Evolutionary conservation across 148 eudicot species (phyloP).

Genomic region (Camellia granthamiana): DNA sequence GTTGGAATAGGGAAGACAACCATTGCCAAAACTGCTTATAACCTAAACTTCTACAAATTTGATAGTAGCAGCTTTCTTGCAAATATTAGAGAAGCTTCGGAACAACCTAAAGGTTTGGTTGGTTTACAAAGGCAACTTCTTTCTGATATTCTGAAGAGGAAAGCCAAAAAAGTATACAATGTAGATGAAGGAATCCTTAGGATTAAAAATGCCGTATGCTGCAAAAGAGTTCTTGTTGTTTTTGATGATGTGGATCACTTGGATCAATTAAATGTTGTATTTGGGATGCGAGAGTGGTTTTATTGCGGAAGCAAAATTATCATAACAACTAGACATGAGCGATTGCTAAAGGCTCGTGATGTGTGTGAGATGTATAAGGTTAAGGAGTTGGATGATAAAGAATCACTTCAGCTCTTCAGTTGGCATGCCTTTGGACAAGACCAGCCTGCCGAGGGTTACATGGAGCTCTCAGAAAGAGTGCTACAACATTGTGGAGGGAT

Average conservation of each 20-base stretch:
- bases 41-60: constrained; percentile 1
- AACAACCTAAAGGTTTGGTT: constrained; percentile 1
- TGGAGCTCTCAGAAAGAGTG: constrained; percentile 10
- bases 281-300: neutral
- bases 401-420: constrained; percentile 22
- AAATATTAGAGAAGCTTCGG: constrained; percentile 10
- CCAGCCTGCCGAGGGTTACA: constrained; percentile 10
- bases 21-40: constrained; percentile 10
- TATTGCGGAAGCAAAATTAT: constrained; percentile 9
- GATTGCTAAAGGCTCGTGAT: constrained; percentile 10
- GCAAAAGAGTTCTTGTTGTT: constrained; percentile 13
- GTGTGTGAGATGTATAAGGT: neutral
- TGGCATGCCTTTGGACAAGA: constrained; percentile 28
- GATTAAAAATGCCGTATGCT: neutral
- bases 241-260: constrained; percentile 9
- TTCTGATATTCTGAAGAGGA: neutral
- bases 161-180: neutral
- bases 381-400: neutral
- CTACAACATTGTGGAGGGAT: constrained; percentile 9
- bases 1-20: constrained; percentile 15
- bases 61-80: constrained; percentile 8
- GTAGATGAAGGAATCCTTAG: constrained; percentile 13
- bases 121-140: constrained; percentile 11
- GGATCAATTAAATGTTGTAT: neutral
- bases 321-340: constrained; percentile 8